Percentiles rank a stretch among this genome's conserved stretches.
Conservation (phyloP, 2,329 filamentous ascomycete genomes). For the Calonectria pauciramosa region DNA sequence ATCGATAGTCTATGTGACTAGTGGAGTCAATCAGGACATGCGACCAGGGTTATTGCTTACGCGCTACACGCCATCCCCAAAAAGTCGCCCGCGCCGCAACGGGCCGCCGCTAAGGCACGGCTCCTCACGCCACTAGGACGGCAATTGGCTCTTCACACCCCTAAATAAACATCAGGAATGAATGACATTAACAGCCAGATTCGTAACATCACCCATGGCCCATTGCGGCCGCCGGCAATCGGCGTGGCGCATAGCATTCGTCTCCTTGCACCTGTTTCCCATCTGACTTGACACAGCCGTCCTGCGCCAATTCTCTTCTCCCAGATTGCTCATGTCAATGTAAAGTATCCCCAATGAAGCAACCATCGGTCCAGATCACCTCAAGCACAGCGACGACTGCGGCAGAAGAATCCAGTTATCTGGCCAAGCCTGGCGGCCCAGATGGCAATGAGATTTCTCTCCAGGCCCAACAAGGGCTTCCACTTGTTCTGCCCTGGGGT, state of each 20-base stretch:
- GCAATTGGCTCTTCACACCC: not conserved
- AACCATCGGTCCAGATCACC: not conserved
- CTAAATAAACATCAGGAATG: not conserved
- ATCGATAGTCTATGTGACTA: not conserved
- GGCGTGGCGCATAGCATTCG: too few species aligned
- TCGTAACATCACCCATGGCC: not conserved
- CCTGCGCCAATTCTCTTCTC: not conserved
- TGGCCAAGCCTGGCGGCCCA: not conserved
- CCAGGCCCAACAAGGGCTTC: not conserved
- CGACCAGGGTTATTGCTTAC: not conserved
- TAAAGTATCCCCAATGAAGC: not conserved
- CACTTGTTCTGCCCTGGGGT: not conserved
- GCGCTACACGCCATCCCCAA: not conserved
- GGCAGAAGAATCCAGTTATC: not conserved
- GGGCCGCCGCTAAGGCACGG: not conserved
- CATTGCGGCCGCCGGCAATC: not conserved
- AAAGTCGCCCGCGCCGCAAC: not conserved
- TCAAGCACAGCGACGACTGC: not conserved
- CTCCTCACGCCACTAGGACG: not conserved
- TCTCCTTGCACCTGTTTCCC: not conserved
- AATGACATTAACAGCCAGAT: not conserved
- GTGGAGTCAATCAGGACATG: not conserved
- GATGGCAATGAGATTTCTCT: not conserved
- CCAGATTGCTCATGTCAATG: not conserved
- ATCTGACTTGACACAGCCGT: not conserved